Conservation (phyloP, 2,329 filamentous ascomycete species). For the Epichloe aotearoae region DNA sequence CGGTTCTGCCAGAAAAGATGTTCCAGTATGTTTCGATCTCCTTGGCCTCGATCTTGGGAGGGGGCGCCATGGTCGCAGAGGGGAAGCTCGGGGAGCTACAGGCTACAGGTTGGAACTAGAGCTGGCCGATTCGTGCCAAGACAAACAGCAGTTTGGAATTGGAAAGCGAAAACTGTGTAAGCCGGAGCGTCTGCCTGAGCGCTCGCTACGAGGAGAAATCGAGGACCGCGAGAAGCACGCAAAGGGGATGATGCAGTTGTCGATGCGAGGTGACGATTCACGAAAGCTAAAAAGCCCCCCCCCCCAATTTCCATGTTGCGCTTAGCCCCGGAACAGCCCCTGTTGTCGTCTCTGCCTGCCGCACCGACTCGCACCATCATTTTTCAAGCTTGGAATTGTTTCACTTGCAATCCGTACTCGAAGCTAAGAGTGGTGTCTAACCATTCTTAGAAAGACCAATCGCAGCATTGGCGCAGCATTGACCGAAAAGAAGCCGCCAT, state of each 20-base stretch:
- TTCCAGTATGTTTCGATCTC: constrained; percentile 56
- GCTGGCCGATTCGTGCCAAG: background rate
- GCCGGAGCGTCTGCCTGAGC: background rate
- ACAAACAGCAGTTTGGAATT: background rate
- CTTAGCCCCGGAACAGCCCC: background rate
- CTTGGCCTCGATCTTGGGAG: constrained; percentile 47
- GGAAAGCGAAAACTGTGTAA: background rate
- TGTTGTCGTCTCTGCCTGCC: too few relatives aligned
- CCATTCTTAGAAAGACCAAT: too few relatives aligned
- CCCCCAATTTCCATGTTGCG: too few relatives aligned
- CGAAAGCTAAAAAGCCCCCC: too few relatives aligned
- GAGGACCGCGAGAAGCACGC: background rate
- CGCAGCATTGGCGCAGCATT: too few relatives aligned
- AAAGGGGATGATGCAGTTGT: background rate
- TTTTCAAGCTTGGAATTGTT: too few relatives aligned
- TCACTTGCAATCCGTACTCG: too few relatives aligned
- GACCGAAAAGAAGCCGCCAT: too few relatives aligned
- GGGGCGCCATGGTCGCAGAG: constrained; percentile 27
- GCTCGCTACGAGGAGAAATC: background rate
- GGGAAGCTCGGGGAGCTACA: constrained; percentile 1
- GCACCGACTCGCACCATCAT: too few relatives aligned
- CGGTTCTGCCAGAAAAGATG: constrained; percentile 46
- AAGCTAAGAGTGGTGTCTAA: too few relatives aligned
- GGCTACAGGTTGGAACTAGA: background rate
- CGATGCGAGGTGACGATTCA: background rate